Base-by-base conservation (phyloP, 2,329 filamentous ascomycete genomes). In the Akanthomyces dipterigenus region DNA sequence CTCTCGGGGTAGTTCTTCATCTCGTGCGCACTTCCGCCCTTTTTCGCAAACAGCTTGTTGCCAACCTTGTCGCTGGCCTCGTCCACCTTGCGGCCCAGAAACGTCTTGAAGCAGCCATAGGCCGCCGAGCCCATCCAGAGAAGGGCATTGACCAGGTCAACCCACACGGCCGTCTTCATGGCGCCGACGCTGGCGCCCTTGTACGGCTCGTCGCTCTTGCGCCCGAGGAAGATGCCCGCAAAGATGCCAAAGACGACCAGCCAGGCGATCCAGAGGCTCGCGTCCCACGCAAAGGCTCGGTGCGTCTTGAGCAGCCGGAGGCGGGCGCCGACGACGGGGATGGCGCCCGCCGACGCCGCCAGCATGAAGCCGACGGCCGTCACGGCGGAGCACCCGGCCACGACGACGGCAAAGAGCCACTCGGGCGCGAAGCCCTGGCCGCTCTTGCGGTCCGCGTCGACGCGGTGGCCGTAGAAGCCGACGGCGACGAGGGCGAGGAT, bases 81-180 rank as follows among this genome's bases (percentile, higher is more conserved):
- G 12, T 79, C 76, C 5, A 70, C 69, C 67, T 76, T 77, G 12
- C 76, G 75, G 0, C 77, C 75, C 46, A 79, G 55, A 62, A 73
- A 76, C 0, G 72, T 75, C 70, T 76, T 76, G 63, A 74, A 26
- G 53, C 64, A 71, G 31, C 78, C 78, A 42, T 79, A 80, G 6
- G 67, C 67, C 6, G 72, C 77, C 0, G 77, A 78, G 4, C 79
- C 64, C 14, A 86, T 72, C 88, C 89, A 92, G 48, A 92, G 72
- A 24, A 88, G 61, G 71, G 88, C 78, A 65, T 88, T 89, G 36
- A 85, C 77, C 28, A 91, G 70, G 70, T 91, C 87, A 28, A 91
- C 74, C 86, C 88, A 91, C 3, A 90, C 88, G 2, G 88, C 87
- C 63, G 82, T 79, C 74, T 88, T 88, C 89, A 91, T 91, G 7